These are phyloP conservation scores for Lasiodiplodia citricola DNA, from an alignment of 2,329 filamentous ascomycete genomes.

Conservation along the genomic window DNA sequence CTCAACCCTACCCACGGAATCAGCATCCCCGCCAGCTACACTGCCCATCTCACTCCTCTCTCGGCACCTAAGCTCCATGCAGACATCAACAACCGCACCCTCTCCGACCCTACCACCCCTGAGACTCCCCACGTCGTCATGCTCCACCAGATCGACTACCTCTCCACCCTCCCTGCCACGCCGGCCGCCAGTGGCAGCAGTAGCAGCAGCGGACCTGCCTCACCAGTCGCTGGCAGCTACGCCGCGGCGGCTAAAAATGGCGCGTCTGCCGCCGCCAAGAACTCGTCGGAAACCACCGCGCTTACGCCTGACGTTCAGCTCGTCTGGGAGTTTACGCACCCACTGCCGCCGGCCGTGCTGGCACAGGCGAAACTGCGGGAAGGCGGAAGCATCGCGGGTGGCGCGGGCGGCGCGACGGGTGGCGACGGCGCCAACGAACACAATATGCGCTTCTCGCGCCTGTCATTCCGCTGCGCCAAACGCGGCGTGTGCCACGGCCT, in stretches of 20 bases:
- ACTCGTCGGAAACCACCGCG: neutral
- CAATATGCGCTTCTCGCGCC: conserved; percentile 79
- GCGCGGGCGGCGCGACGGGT: conserved; percentile 74
- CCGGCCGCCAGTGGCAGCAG: neutral
- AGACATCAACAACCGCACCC: conserved; percentile 71
- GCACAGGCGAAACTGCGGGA: conserved; percentile 61
- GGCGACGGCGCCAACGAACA: conserved; percentile 87
- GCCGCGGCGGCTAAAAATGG: conserved; percentile 4
- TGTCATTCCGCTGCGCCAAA: conserved; percentile 78
- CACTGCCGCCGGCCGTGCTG: conserved; percentile 66
- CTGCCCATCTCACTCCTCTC: conserved; percentile 91
- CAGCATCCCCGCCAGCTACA: conserved; percentile 92
- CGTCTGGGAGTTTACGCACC: conserved; percentile 82
- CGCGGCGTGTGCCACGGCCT: conserved; percentile 88
- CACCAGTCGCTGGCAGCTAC: conserved; percentile 2
- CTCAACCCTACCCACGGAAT: conserved; percentile 82
- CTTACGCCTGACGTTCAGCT: conserved; percentile 65
- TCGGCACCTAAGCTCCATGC: conserved; percentile 83
- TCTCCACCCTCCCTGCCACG: conserved; percentile 59
- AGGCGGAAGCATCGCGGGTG: conserved; percentile 69
- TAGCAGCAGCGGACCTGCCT: neutral
- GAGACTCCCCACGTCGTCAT: conserved; percentile 96
- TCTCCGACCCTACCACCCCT: conserved; percentile 71
- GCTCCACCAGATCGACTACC: conserved; percentile 85
- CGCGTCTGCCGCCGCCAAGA: neutral